Base-by-base conservation (phyloP, 805 yeast genomes). In the Hanseniaspora thailandica region DNA sequence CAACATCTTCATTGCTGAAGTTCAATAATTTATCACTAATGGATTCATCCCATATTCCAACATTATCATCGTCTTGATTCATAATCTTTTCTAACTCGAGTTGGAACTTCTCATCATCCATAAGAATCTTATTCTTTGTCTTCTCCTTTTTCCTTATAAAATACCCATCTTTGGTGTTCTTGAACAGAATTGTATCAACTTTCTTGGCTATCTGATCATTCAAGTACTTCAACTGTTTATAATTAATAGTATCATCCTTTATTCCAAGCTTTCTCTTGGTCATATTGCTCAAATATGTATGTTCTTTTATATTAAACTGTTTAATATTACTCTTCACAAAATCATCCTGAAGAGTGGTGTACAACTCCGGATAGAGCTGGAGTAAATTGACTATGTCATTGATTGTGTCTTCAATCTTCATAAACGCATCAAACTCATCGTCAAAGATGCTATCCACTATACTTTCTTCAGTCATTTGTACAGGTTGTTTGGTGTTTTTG, bases 341-440 rank as follows among this genome's bases (percentile, higher is more conserved):
- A n/a, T 58, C 55, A 41, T 59, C 54, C 34, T 61, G 31, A 45
- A 58, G 63, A 5, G 62, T 63, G 2, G 72, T 73, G 38, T 76
- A 71, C 2, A 85, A 55, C 17, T 68, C 71, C 0, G 90, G 88
- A 60, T 84, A 82, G 54, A 80, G 61, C 48, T 71, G 69, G 4
- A 87, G 67, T 51, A 97, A 69, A 45, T 74, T 75, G 0, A 82
- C 66, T 0, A 87, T 72, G 0, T 86, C 86, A 28, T 67, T 60
- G 60, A 89, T 94, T 3, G 90, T 74, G 2, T 77, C 67, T 57
- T 89, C 95, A 19, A 85, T 64, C 62, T 84, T 93, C 60, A 82
- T 87, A 7, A 78, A 26, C 17, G 26, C 55, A 1, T 67, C 54
- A 3, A 58, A 52, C 47, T 81, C 62, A 36, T 65, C 63, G 3